Evolutionary conservation across 768 basidiomycete species (phyloP).

Genomic region (Cystofilobasidium macerans): DNA sequence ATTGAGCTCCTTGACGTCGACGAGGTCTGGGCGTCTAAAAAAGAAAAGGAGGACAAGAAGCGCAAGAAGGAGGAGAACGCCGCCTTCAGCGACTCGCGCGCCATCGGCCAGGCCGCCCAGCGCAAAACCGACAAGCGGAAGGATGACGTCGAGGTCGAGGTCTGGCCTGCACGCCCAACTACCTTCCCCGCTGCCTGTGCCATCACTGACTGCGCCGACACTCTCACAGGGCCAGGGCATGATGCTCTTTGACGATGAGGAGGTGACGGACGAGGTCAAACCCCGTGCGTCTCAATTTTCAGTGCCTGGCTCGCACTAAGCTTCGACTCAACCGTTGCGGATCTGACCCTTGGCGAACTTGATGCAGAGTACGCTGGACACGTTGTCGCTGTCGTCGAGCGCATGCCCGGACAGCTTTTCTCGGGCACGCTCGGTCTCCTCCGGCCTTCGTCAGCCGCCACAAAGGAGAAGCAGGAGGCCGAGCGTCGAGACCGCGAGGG

Average conservation of each 20-base stretch:
- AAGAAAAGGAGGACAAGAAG: slow-evolving; percentile 99
- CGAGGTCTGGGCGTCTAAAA: slow-evolving; percentile 66
- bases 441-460: slow-evolving; percentile 89
- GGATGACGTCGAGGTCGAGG: slow-evolving; percentile 96
- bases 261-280: slow-evolving; percentile 97
- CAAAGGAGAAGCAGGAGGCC: slow-evolving; percentile 97
- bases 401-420: slow-evolving; percentile 97
- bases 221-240: slow-evolving; percentile 62
- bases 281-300: slow-evolving; percentile 43
- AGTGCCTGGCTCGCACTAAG: not conserved
- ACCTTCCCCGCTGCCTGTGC: not conserved
- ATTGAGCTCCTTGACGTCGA: slow-evolving; percentile 75
- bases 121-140: slow-evolving; percentile 95
- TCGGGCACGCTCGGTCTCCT: slow-evolving; percentile 91
- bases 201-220: not conserved
- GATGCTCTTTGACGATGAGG: slow-evolving; percentile 94
- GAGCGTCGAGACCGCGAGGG: slow-evolving; percentile 95
- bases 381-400: slow-evolving; percentile 95
- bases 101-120: slow-evolving; percentile 40
- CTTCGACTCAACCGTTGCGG: no score
- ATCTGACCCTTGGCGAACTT: not conserved
- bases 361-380: slow-evolving; percentile 78
- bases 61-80: slow-evolving; percentile 99
- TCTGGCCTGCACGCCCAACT: no score
- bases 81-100: slow-evolving; percentile 69